Percentiles rank a stretch among this genome's conserved stretches.
phyloP scores from a whole-genome alignment of 768 basidiomycete genomes.

The Pulveroboletus sp. region DNA sequence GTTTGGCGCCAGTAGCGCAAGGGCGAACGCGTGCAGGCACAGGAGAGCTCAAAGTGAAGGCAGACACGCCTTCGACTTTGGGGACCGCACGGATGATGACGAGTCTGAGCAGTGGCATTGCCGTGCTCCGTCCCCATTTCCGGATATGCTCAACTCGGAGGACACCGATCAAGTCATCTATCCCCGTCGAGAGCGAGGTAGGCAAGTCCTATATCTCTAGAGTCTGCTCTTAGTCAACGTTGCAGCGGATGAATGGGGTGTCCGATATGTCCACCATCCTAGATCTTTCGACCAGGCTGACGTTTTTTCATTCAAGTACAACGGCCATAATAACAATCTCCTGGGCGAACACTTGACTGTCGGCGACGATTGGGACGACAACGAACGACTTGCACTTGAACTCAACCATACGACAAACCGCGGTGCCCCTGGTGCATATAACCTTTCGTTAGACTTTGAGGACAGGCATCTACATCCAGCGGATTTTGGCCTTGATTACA shows the following conservation, averaged over 20 bases:
- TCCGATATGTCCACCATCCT: slow-evolving; percentile 14
- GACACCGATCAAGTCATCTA: slow-evolving; percentile 27
- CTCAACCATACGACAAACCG: slow-evolving; percentile 9
- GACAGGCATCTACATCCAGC: slow-evolving; percentile 6
- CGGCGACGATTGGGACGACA: slow-evolving; percentile 22
- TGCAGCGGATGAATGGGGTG: slow-evolving; percentile 29
- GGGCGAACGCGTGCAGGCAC: slow-evolving; percentile 36
- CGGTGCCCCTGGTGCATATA: background rate
- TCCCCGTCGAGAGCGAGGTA: slow-evolving; percentile 25
- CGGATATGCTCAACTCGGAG: slow-evolving; percentile 7
- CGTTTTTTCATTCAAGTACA: slow-evolving; percentile 22
- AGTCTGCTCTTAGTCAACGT: slow-evolving; percentile 7
- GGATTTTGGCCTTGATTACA: slow-evolving; percentile 6
- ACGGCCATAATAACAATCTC: slow-evolving; percentile 22
- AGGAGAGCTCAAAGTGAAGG: slow-evolving; percentile 43
- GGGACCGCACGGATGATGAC: slow-evolving; percentile 12
- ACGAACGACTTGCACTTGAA: slow-evolving; percentile 18
- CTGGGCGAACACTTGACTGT: slow-evolving; percentile 21
- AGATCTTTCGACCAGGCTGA: slow-evolving; percentile 12
- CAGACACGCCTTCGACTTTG: slow-evolving; percentile 37
- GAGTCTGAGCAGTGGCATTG: slow-evolving; percentile 20
- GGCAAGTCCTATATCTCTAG: background rate
- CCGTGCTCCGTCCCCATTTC: slow-evolving; percentile 28
- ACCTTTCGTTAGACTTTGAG: background rate
- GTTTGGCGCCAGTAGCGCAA: background rate